phyloP scores from a whole-genome alignment of 2,329 filamentous ascomycete genomes.

The Aureobasidium mangrovei region DNA sequence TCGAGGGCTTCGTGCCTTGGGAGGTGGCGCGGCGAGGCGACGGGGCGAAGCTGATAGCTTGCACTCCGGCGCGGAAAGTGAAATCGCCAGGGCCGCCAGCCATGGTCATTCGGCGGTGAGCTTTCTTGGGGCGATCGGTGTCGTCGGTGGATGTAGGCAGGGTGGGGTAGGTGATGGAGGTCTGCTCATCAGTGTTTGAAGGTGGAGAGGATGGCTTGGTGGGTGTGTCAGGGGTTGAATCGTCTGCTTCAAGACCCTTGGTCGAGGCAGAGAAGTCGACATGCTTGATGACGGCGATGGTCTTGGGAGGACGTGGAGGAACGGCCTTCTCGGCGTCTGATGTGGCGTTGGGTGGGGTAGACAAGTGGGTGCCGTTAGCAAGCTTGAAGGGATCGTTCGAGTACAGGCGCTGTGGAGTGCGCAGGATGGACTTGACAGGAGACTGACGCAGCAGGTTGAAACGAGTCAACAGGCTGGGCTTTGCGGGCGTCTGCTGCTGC shows the following conservation, averaged over 20 bases:
- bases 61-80: slow-evolving; percentile 38
- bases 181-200: slow-evolving; percentile 15
- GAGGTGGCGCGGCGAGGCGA: slow-evolving; percentile 22
- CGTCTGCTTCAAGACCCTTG: slow-evolving; percentile 22
- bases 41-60: slow-evolving; percentile 36
- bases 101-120: slow-evolving; percentile 25
- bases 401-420: slow-evolving; percentile 50
- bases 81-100: slow-evolving; percentile 33
- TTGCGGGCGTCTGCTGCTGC: slow-evolving; percentile 25
- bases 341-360: slow-evolving; percentile 31
- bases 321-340: slow-evolving; percentile 23
- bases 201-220: slow-evolving; percentile 24
- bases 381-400: slow-evolving; percentile 51
- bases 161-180: slow-evolving; percentile 8
- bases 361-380: slow-evolving; percentile 50
- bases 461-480: slow-evolving; percentile 31
- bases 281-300: slow-evolving; percentile 66
- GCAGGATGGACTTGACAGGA: slow-evolving; percentile 56
- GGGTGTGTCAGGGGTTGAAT: slow-evolving; percentile 18
- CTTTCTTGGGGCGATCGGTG: slow-evolving; percentile 24
- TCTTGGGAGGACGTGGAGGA: slow-evolving; percentile 44
- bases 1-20: slow-evolving; percentile 30
- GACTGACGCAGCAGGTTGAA: slow-evolving; percentile 43
- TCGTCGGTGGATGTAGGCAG: slow-evolving; percentile 14
- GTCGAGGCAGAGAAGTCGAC: slow-evolving; percentile 69